Evolutionary conservation across 176 grass and related monocot species (phyloP).

Genomic region (Eremochloa ophiuroides): DNA sequence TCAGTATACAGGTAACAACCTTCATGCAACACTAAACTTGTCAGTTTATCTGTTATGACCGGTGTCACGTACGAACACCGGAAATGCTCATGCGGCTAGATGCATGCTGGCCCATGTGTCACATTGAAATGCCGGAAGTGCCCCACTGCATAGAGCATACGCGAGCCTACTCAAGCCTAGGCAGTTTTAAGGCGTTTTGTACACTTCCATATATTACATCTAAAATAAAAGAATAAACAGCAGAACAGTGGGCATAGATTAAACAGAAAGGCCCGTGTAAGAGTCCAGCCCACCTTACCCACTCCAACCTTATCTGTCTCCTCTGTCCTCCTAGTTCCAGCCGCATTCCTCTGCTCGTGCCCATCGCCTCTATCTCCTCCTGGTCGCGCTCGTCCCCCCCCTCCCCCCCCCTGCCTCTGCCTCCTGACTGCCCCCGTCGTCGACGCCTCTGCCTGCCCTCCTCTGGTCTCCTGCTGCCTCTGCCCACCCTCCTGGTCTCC

Average conservation of each 20-base stretch:
- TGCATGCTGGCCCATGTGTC: background rate
- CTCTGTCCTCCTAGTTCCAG: background rate
- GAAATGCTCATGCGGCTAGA: background rate
- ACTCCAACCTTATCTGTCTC: background rate
- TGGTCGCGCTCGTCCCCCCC: no score
- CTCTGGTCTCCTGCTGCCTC: background rate
- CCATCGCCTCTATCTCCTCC: background rate
- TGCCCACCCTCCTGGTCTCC: background rate
- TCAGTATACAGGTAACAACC: slow-evolving; percentile 90
- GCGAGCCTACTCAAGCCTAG: background rate
- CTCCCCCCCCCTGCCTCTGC: no score
- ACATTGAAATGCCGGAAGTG: no score
- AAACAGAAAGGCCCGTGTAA: background rate
- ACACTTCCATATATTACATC: no score
- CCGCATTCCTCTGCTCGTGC: background rate
- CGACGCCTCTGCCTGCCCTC: no score
- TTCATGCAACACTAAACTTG: slow-evolving; percentile 5
- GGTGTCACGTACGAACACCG: background rate
- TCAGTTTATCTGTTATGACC: background rate
- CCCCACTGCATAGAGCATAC: background rate
- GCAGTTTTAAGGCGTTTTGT: no score
- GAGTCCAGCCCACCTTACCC: background rate
- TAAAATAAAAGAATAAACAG: no score
- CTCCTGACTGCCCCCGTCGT: no score
- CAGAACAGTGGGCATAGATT: background rate